Conservation (phyloP, 345 rosid genomes). For the Rhodomyrtus tomentosa region DNA sequence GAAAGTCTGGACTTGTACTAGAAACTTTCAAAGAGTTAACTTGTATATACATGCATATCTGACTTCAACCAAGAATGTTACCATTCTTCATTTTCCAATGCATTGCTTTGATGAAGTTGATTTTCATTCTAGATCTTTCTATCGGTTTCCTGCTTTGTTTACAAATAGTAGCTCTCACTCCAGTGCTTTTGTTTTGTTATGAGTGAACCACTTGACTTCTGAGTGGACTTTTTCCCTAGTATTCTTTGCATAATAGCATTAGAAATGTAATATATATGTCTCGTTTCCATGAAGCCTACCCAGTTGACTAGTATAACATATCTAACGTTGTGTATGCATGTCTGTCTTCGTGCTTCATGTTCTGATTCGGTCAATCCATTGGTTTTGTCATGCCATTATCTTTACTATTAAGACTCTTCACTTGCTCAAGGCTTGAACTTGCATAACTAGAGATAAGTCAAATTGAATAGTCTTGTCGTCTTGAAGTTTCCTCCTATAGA, state of each 20-base stretch:
- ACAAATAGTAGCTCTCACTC: not conserved
- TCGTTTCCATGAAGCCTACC: not conserved
- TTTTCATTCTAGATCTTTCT: not conserved
- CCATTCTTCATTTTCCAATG: not conserved
- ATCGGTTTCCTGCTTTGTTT: not conserved
- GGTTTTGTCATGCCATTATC: not conserved
- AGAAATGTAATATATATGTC: not conserved
- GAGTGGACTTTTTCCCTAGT: not conserved
- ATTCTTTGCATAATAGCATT: not conserved
- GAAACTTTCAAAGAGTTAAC: not conserved
- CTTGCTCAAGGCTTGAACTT: not conserved
- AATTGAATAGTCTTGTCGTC: not conserved
- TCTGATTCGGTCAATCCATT: not conserved
- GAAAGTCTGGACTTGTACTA: not conserved
- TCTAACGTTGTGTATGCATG: not conserved
- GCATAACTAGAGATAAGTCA: not conserved
- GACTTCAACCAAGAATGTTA: not conserved
- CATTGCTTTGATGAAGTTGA: not conserved
- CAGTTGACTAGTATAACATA: not conserved
- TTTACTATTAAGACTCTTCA: not conserved
- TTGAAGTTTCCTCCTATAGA: not conserved
- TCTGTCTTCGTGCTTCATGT: not conserved
- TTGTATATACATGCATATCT: not conserved
- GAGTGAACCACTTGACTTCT: not conserved
- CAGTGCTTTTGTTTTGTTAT: not conserved